phyloP scores from a whole-genome alignment of 2,329 filamentous ascomycete species.

The Ascochyta clinopodiicola region DNA sequence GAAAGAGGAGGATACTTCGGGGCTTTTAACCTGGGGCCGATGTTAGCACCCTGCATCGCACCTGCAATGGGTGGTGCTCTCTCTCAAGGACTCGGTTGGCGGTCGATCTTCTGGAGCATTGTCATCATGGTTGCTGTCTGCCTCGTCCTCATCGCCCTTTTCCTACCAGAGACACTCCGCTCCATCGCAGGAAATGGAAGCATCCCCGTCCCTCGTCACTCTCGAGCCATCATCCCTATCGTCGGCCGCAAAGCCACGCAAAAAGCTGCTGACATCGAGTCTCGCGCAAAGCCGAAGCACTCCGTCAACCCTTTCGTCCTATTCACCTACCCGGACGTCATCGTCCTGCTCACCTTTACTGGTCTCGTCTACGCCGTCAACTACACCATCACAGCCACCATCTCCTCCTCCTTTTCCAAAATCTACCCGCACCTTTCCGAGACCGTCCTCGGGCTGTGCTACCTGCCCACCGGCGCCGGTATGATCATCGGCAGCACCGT shows the following conservation, averaged over 20 bases:
- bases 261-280: constrained; percentile 15
- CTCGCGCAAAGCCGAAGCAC: constrained; percentile 24
- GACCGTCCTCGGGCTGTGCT: constrained; percentile 46
- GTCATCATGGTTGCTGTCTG: constrained; percentile 49
- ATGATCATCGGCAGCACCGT: constrained; percentile 61
- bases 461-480: constrained; percentile 63
- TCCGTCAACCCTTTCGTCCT: constrained; percentile 38
- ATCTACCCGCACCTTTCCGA: constrained; percentile 35
- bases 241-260: constrained; percentile 31
- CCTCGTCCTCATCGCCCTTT: constrained; percentile 43
- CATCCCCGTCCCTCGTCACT: constrained; percentile 29
- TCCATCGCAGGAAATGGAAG: constrained; percentile 51
- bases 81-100: constrained; percentile 45
- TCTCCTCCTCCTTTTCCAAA: constrained; percentile 33
- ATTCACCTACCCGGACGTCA: constrained; percentile 39
- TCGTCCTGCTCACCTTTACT: constrained; percentile 54
- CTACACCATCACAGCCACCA: constrained; percentile 42
- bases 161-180: constrained; percentile 52
- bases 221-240: constrained; percentile 31
- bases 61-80: constrained; percentile 45
- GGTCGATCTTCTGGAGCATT: constrained; percentile 49
- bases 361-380: constrained; percentile 39
- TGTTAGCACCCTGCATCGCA: constrained; percentile 38
- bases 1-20: constrained; percentile 77
- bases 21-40: constrained; percentile 63